Conservation (phyloP, 2,329 filamentous ascomycete genomes). For the Penicillium sp. region DNA sequence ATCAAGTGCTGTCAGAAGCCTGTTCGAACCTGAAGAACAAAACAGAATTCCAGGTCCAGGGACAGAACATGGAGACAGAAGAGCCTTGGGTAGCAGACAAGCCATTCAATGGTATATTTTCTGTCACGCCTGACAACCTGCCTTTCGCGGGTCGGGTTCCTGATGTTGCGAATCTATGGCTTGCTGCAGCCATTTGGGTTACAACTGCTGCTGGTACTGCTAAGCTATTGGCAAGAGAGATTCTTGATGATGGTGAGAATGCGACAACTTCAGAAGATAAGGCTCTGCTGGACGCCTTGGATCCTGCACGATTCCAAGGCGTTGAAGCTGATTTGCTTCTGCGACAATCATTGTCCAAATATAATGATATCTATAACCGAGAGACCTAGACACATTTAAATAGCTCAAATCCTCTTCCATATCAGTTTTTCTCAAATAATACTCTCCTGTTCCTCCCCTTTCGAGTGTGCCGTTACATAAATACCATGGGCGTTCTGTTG, state of each 20-base stretch:
- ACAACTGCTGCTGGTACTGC: conserved; percentile 34
- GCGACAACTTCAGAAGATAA: neutral
- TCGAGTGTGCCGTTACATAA: too few species aligned
- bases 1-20: conserved; percentile 17
- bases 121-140: conserved; percentile 35
- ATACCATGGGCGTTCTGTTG: too few species aligned
- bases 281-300: conserved; percentile 11
- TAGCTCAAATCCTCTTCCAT: neutral
- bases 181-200: conserved; percentile 36
- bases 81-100: conserved; percentile 7
- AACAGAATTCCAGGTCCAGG: conserved; percentile 14
- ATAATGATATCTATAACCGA: conserved; percentile 33
- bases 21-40: conserved; percentile 10
- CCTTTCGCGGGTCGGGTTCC: conserved; percentile 30
- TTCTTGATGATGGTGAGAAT: conserved; percentile 14
- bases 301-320: conserved; percentile 26
- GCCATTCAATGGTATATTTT: conserved; percentile 34
- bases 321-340: conserved; percentile 17
- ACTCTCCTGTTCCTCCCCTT: too few species aligned
- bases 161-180: conserved; percentile 23
- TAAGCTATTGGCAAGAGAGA: conserved; percentile 19
- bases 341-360: conserved; percentile 23
- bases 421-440: too few species aligned
- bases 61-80: conserved; percentile 4
- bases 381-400: neutral